Conservation (phyloP, 2,329 filamentous ascomycete species). For the Apiospora arundinis region DNA sequence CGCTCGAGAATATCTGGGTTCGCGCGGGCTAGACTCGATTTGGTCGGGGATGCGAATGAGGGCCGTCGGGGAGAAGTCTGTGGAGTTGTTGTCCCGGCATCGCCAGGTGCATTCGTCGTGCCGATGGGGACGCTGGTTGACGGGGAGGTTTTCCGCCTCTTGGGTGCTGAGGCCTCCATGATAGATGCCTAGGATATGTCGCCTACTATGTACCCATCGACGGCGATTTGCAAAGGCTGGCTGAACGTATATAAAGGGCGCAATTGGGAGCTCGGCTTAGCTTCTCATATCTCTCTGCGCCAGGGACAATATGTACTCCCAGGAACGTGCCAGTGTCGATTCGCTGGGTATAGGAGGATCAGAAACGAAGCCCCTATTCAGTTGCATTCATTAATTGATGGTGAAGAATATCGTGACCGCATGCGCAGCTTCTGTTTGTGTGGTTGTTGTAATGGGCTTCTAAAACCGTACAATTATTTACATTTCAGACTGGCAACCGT, state of each 20-base stretch:
- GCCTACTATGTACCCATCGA: constrained; percentile 1
- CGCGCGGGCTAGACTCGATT: constrained; percentile 65
- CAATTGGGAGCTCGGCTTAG: not conserved
- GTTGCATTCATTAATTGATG: not conserved
- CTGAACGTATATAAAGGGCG: not conserved
- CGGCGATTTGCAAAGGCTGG: not conserved
- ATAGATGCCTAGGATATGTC: not conserved
- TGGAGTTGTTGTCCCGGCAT: not conserved
- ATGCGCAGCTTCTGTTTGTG: not conserved
- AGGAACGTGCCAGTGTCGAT: not conserved
- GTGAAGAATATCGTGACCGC: not conserved
- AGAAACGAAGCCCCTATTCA: not conserved
- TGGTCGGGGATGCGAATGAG: constrained; percentile 72
- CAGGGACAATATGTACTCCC: not conserved
- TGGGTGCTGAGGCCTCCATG: constrained; percentile 66
- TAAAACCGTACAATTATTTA: constrained; percentile 8
- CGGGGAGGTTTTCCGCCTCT: constrained; percentile 69
- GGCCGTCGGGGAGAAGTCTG: constrained; percentile 44
- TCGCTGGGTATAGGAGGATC: not conserved
- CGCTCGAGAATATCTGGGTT: constrained; percentile 64
- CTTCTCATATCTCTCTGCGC: not conserved
- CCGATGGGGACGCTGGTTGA: constrained; percentile 47
- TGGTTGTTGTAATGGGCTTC: not conserved
- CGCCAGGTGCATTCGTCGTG: not conserved
- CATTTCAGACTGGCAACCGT: constrained; percentile 7